Evolutionary conservation across 768 basidiomycete species (phyloP).

Genomic region (Suillus weaverae): DNA sequence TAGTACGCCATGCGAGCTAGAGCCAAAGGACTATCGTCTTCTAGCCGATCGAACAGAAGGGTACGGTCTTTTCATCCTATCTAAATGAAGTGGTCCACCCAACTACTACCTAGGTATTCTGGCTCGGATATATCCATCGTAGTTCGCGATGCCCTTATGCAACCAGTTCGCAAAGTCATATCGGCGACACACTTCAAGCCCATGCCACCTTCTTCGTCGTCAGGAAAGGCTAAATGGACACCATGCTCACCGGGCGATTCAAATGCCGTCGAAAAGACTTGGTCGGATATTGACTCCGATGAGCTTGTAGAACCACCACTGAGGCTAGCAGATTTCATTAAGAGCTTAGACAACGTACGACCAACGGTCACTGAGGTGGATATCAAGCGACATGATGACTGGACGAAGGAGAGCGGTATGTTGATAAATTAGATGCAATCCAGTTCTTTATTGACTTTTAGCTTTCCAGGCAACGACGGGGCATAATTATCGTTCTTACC

Average conservation of each 20-base stretch:
- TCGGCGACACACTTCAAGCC: conserved; percentile 93
- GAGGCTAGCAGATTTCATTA: conserved; percentile 76
- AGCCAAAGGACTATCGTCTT: conserved; percentile 71
- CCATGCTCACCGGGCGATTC: conserved; percentile 96
- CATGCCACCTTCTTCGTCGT: conserved; percentile 29
- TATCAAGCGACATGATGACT: conserved; percentile 79
- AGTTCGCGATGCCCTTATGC: conserved; percentile 97
- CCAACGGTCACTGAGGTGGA: conserved; percentile 90
- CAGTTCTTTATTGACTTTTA: not conserved
- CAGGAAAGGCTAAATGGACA: conserved; percentile 65
- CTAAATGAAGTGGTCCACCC: not conserved
- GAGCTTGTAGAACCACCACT: conserved; percentile 90
- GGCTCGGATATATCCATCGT: conserved; percentile 94
- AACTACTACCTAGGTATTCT: conserved; percentile 58
- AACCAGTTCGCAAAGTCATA: conserved; percentile 95
- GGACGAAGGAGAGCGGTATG: conserved; percentile 84
- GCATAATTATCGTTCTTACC: conserved; percentile 24
- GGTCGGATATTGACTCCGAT: conserved; percentile 86
- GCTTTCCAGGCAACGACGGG: conserved; percentile 29
- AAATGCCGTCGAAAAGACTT: conserved; percentile 81
- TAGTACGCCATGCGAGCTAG: conserved; percentile 83
- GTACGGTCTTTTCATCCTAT: conserved; percentile 29
- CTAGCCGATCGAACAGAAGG: conserved; percentile 90
- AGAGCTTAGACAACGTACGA: conserved; percentile 71
- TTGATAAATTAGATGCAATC: not conserved